Evolutionary conservation across 2,329 filamentous ascomycete genomes (phyloP).

Genomic region (Cephalotrichum gorgonifer): DNA sequence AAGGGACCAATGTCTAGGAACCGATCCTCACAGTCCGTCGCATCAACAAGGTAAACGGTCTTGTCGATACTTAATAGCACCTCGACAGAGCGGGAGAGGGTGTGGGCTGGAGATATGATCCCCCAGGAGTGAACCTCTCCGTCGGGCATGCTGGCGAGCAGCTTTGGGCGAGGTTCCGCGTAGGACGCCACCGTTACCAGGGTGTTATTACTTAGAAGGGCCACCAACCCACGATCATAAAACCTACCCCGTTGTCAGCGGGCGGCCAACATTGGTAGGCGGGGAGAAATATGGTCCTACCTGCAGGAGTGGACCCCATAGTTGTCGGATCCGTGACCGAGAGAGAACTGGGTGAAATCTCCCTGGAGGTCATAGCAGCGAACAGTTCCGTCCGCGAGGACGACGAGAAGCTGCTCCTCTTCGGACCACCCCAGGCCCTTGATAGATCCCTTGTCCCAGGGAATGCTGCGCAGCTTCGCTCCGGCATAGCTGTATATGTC

Average conservation of each 20-base stretch:
- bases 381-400: constrained; percentile 83
- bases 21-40: constrained; percentile 82
- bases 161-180: constrained; percentile 77
- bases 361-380: constrained; percentile 87
- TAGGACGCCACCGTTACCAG: constrained; percentile 83
- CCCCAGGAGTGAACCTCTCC: constrained; percentile 81
- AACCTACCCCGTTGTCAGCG: constrained; percentile 38
- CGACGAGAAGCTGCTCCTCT: constrained; percentile 81
- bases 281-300: constrained; percentile 14
- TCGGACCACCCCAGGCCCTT: constrained; percentile 93
- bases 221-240: constrained; percentile 87
- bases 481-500: constrained; percentile 92
- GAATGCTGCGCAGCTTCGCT: constrained; percentile 73
- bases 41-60: constrained; percentile 80
- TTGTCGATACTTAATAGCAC: constrained; percentile 75
- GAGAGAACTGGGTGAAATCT: constrained; percentile 88
- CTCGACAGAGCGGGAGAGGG: constrained; percentile 86
- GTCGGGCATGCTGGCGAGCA: constrained; percentile 65
- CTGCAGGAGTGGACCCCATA: constrained; percentile 79
- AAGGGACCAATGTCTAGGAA: constrained; percentile 89
- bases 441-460: constrained; percentile 85
- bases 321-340: constrained; percentile 84
- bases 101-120: constrained; percentile 77
- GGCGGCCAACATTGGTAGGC: not conserved
- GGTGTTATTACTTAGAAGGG: constrained; percentile 77